These are phyloP conservation scores for Boletales sp. DNA, from an alignment of 768 basidiomycete species.

Conservation along the genomic window DNA sequence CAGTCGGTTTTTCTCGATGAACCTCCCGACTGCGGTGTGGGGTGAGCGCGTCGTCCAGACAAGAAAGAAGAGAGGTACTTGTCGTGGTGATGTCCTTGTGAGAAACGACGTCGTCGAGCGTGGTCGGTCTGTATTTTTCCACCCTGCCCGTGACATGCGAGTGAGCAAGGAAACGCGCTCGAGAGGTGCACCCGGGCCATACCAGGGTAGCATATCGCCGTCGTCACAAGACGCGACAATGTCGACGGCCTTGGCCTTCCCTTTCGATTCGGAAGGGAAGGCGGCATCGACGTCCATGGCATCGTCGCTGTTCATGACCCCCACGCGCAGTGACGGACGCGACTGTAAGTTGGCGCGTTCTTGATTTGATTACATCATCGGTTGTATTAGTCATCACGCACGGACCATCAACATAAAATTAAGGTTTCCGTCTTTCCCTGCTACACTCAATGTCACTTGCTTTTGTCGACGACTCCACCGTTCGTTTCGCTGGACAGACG, in stretches of 20 bases:
- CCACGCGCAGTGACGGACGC: constrained; percentile 5
- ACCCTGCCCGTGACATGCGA: constrained; percentile 56
- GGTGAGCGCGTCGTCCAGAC: neutral
- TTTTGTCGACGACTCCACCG: constrained; percentile 94
- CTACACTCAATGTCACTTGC: constrained; percentile 47
- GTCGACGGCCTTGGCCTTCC: constrained; percentile 65
- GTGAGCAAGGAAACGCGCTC: neutral
- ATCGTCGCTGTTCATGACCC: constrained; percentile 39
- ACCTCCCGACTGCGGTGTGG: constrained; percentile 75
- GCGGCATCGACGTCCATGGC: constrained; percentile 44
- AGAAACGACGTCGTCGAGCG: constrained; percentile 91
- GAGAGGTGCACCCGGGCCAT: constrained; percentile 19
- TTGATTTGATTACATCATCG: constrained; percentile 5
- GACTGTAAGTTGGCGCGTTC: constrained; percentile 21
- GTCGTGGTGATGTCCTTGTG: constrained; percentile 94
- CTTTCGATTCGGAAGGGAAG: constrained; percentile 42
- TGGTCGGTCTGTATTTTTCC: constrained; percentile 93
- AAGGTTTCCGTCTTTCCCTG: constrained; percentile 26
- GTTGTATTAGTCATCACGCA: constrained; percentile 31
- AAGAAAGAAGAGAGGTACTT: constrained; percentile 46
- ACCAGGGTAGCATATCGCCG: constrained; percentile 85
- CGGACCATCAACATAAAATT: constrained; percentile 41
- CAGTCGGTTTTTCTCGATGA: constrained; percentile 90
- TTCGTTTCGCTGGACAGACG: constrained; percentile 87
- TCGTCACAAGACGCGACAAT: constrained; percentile 39